Percentiles rank a stretch among this genome's conserved stretches.
Conservation (phyloP, 2,329 filamentous ascomycete species). For the Penicillium verrucosum region DNA sequence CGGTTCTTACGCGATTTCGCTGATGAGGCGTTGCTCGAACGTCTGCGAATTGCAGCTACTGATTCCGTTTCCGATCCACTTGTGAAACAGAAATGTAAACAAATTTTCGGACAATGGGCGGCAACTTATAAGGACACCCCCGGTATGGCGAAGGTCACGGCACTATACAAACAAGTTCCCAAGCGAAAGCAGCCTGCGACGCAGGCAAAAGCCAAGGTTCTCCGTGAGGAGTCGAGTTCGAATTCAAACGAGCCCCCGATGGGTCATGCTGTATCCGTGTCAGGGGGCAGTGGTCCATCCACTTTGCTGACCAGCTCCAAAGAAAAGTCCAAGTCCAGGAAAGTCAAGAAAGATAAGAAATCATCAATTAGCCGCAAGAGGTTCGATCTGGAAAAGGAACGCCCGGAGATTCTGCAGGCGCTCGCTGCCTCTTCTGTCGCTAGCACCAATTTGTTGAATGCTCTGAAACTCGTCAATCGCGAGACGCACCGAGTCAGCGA, state of each 20-base stretch:
- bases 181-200: slow-evolving; percentile 67
- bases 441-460: slow-evolving; percentile 85
- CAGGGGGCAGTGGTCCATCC: slow-evolving; percentile 37
- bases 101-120: slow-evolving; percentile 84
- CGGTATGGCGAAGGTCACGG: slow-evolving; percentile 76
- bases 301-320: slow-evolving; percentile 37
- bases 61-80: slow-evolving; percentile 79
- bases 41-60: slow-evolving; percentile 80
- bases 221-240: slow-evolving; percentile 69
- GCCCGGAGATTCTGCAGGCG: slow-evolving; percentile 78
- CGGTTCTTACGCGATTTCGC: slow-evolving; percentile 83
- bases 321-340: slow-evolving; percentile 43
- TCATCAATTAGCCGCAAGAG: slow-evolving; percentile 48
- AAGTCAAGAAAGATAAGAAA: slow-evolving; percentile 56
- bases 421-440: slow-evolving; percentile 88
- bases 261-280: slow-evolving; percentile 41
- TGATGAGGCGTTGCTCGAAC: slow-evolving; percentile 87
- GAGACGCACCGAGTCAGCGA: slow-evolving; percentile 85
- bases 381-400: slow-evolving; percentile 85
- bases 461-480: slow-evolving; percentile 84
- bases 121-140: slow-evolving; percentile 74
- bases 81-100: slow-evolving; percentile 83
- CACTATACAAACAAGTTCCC: slow-evolving; percentile 68
- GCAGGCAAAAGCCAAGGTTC: slow-evolving; percentile 76
- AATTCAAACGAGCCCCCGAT: slow-evolving; percentile 34